Base-by-base conservation (phyloP, 2,329 filamentous ascomycete species). In the Aspergillus texensis region DNA sequence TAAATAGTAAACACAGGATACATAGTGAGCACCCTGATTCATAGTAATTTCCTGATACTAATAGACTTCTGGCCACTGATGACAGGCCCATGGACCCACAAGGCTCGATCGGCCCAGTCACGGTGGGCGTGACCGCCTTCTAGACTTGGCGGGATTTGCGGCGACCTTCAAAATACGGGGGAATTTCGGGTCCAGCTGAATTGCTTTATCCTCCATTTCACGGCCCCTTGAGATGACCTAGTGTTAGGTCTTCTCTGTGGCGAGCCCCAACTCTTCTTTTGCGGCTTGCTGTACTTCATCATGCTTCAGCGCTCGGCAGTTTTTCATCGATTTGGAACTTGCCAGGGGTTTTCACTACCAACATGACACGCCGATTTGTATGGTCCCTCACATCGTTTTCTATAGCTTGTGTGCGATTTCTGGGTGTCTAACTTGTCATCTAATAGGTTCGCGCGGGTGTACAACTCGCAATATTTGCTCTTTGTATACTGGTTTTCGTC, bases 391-490 rank as follows among this genome's bases (percentile, higher is more conserved):
- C 12, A 19, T 48, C 24, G 21, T 10, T 46, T 53, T 26, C 28
- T 61, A 56, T 19, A 55, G 14, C 16, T 21, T 30, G 39, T 46
- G 46, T 28, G 26, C 50, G 61, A 39, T 62, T 58, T 36, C 34
- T 10, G 16, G 26, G 50, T 62, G 26, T 57, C 62, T 64, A 61
- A 70, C 57, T 58, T 26, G 16, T 24, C 1, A 32, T 39, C 21
- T 30, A 26, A 2, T 67, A 86, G 84, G 80, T 85, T 62, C 83
- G 84, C 61, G 93, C 93, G 67, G 86, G 90, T 74, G 83, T 91
- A 75, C 92, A 97, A 85, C 87, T 95, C 74, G 83, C 85, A 67
- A 83, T 88, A 62, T 83, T 93, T 62, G 83, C 87, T 61, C 76
- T 86, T 69, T 82, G 93, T 73, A 86, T 90, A 69, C 82, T 94